Percentiles rank a stretch among this genome's conserved stretches.
Conservation (phyloP, 2,329 filamentous ascomycete species). For the Neobulgaria alba region DNA sequence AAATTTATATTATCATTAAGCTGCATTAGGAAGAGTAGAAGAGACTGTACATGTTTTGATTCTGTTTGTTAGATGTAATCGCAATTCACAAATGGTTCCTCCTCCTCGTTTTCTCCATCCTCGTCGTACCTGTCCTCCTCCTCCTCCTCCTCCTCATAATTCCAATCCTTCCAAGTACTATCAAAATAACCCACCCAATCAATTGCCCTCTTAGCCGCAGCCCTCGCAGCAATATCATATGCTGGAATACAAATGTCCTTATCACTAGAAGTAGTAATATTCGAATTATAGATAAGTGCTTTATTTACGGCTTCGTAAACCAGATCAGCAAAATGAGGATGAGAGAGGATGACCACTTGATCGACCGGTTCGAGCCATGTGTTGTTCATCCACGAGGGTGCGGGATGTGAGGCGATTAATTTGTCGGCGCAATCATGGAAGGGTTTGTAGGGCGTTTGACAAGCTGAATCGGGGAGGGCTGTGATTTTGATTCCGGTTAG, state of each 20-base stretch:
- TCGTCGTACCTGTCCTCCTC: not conserved
- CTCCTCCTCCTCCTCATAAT: not conserved
- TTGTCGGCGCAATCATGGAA: too few relatives aligned
- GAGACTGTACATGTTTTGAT: too few relatives aligned
- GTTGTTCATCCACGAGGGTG: too few relatives aligned
- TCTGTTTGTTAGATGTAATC: too few relatives aligned
- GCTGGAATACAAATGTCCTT: constrained; percentile 1
- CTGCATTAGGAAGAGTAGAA: too few relatives aligned
- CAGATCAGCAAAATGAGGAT: not conserved
- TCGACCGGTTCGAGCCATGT: not conserved
- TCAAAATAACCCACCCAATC: constrained; percentile 7
- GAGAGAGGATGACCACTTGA: not conserved
- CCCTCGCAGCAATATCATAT: constrained; percentile 6
- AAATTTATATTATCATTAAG: too few relatives aligned
- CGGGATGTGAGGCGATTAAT: too few relatives aligned
- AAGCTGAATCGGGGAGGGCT: too few relatives aligned
- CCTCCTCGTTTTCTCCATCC: not conserved
- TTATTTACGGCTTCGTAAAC: not conserved
- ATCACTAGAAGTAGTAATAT: not conserved
- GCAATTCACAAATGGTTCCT: too few relatives aligned
- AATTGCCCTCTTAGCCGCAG: constrained; percentile 7
- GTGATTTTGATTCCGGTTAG: too few relatives aligned
- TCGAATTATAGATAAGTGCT: not conserved
- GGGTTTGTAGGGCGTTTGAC: too few relatives aligned
- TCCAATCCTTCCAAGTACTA: not conserved